Evolutionary conservation across 331 rosid species (phyloP).

Genomic region (Malus hybrid): DNA sequence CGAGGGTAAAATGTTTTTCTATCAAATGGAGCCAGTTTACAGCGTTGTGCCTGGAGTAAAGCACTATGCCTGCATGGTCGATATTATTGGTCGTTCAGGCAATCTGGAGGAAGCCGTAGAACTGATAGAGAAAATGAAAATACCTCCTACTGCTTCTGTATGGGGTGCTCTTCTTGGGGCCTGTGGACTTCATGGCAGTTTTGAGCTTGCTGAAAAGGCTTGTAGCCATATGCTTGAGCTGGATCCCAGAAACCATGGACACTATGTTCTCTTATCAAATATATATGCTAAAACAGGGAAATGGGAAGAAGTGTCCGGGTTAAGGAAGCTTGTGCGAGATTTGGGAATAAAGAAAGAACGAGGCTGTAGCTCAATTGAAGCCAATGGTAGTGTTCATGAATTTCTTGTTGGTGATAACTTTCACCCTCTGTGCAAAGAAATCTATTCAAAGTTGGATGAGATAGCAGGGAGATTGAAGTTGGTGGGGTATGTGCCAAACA

Average conservation of each 20-base stretch:
- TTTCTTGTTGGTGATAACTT: constrained; percentile 51
- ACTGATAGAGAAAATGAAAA: constrained; percentile 43
- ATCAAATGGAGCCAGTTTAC: constrained; percentile 44
- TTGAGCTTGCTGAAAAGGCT: constrained; percentile 51
- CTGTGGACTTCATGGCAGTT: constrained; percentile 43
- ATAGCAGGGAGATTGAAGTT: constrained; percentile 37
- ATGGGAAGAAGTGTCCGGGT: constrained; percentile 49
- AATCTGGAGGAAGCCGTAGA: constrained; percentile 41
- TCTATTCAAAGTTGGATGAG: constrained; percentile 52
- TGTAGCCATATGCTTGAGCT: constrained; percentile 36
- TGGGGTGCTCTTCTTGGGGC: constrained; percentile 61
- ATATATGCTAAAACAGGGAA: constrained; percentile 48
- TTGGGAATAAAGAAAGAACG: constrained; percentile 49
- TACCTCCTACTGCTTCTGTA: constrained; percentile 34
- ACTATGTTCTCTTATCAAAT: constrained; percentile 51
- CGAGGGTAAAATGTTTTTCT: constrained; percentile 34
- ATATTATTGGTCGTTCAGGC: constrained; percentile 51
- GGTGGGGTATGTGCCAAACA: constrained; percentile 40
- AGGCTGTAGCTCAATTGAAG: constrained; percentile 53
- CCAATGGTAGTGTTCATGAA: constrained; percentile 39
- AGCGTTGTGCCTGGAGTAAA: constrained; percentile 45
- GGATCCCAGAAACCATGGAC: constrained; percentile 53
- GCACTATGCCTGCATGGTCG: constrained; percentile 51
- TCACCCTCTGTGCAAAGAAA: constrained; percentile 34
- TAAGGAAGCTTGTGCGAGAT: constrained; percentile 55